phyloP scores from a whole-genome alignment of 73 alveolate genomes.

The Paramecium biaurelia region DNA sequence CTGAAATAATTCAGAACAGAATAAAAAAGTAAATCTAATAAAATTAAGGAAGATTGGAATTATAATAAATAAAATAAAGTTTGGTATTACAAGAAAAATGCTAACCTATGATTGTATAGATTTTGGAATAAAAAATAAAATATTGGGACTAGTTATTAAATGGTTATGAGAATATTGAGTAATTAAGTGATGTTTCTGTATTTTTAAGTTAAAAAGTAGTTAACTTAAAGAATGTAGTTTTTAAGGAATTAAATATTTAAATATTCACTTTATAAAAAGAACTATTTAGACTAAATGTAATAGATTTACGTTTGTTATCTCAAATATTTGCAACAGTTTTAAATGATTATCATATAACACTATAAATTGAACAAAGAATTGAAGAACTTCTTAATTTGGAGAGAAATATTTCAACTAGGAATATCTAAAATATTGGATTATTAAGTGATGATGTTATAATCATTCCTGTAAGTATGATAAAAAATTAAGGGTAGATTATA shows the following conservation, averaged over 20 bases:
- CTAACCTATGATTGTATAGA: not conserved
- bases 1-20: not conserved
- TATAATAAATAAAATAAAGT: not conserved
- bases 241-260: not conserved
- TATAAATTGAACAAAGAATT: not conserved
- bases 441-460: not conserved
- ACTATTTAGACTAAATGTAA: not conserved
- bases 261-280: not conserved
- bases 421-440: not conserved
- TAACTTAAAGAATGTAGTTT: not conserved
- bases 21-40: not conserved
- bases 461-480: not conserved
- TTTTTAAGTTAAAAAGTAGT: not conserved
- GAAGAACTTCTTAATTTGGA: not conserved
- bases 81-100: not conserved
- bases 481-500: not conserved
- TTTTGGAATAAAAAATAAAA: not conserved
- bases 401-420: not conserved
- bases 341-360: slow-evolving; percentile 26
- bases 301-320: not conserved
- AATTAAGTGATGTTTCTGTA: not conserved
- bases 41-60: not conserved
- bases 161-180: not conserved
- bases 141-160: not conserved
- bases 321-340: not conserved